Evolutionary conservation across 768 basidiomycete species (phyloP).

Genomic region (Strobilomyces dryophilus): DNA sequence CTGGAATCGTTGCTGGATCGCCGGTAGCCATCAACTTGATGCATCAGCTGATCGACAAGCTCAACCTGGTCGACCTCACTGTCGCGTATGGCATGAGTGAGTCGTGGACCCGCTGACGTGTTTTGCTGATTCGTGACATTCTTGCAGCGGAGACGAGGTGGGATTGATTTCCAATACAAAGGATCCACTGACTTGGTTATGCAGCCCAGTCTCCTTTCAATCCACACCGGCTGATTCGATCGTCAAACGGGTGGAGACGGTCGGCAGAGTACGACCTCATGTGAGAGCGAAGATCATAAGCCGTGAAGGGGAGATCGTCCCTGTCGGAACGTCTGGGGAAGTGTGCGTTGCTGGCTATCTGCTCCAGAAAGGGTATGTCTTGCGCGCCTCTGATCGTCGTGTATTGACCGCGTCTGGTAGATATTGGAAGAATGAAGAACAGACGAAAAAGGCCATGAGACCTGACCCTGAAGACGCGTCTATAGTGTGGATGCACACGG

Average conservation of each 20-base stretch:
- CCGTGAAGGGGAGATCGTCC: slow-evolving; percentile 51
- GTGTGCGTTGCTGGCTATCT: slow-evolving; percentile 71
- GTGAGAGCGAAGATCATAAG: slow-evolving; percentile 73
- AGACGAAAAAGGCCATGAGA: slow-evolving; percentile 36
- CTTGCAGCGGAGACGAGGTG: slow-evolving; percentile 64
- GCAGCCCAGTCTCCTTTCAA: slow-evolving; percentile 50
- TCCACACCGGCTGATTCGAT: slow-evolving; percentile 66
- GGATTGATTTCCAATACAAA: slow-evolving; percentile 12
- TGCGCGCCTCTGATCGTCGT: neutral
- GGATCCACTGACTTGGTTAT: too few species aligned
- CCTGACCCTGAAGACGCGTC: slow-evolving; percentile 46
- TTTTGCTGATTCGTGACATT: slow-evolving; percentile 4
- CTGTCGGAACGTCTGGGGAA: slow-evolving; percentile 68
- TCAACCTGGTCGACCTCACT: slow-evolving; percentile 69
- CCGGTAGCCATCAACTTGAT: slow-evolving; percentile 77
- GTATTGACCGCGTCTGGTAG: slow-evolving; percentile 34
- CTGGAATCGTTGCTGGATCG: slow-evolving; percentile 82
- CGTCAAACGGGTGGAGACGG: slow-evolving; percentile 75
- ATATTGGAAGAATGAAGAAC: slow-evolving; percentile 64
- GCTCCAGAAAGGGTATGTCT: slow-evolving; percentile 44
- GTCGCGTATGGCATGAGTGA: slow-evolving; percentile 86
- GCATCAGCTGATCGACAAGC: slow-evolving; percentile 60
- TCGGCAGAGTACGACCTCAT: slow-evolving; percentile 73
- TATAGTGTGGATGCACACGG: slow-evolving; percentile 77
- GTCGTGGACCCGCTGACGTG: slow-evolving; percentile 22